phyloP scores from a whole-genome alignment of 2,329 filamentous ascomycete genomes.

The Sphaerulina musiva region DNA sequence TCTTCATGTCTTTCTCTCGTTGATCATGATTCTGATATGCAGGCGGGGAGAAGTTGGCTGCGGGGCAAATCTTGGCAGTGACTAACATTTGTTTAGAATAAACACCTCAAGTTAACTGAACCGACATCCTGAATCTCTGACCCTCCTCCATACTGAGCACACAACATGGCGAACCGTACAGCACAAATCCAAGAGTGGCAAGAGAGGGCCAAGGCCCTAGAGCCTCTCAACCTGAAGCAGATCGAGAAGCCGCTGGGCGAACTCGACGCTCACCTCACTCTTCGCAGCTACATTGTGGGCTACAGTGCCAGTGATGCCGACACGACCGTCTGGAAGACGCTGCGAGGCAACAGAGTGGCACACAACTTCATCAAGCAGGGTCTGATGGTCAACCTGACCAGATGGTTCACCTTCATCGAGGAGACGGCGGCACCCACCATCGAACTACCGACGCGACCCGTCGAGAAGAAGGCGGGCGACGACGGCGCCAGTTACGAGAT shows the following conservation, averaged over 20 bases:
- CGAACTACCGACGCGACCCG: constrained; percentile 44
- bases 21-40: too few relatives aligned
- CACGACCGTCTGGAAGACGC: constrained; percentile 72
- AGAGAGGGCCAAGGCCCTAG: constrained; percentile 46
- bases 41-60: too few relatives aligned
- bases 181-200: constrained; percentile 49
- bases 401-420: constrained; percentile 86
- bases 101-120: too few relatives aligned
- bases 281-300: constrained; percentile 79
- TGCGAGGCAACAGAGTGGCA: constrained; percentile 79
- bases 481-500: constrained; percentile 86
- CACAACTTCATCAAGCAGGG: constrained; percentile 74
- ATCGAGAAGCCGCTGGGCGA: constrained; percentile 66
- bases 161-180: constrained; percentile 6
- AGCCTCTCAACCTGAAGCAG: constrained; percentile 68
- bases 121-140: too few relatives aligned
- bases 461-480: constrained; percentile 50
- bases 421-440: constrained; percentile 64
- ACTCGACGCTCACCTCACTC: constrained; percentile 79
- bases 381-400: constrained; percentile 64
- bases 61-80: too few relatives aligned
- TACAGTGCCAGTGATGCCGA: constrained; percentile 73
- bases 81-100: too few relatives aligned
- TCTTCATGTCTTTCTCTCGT: too few relatives aligned
- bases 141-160: neutral